Percentiles rank a stretch among this genome's conserved stretches.
Evolutionary conservation across 192 early-diverging fungal genomes (phyloP).

Genomic region (Helicostylum pulchrum): DNA sequence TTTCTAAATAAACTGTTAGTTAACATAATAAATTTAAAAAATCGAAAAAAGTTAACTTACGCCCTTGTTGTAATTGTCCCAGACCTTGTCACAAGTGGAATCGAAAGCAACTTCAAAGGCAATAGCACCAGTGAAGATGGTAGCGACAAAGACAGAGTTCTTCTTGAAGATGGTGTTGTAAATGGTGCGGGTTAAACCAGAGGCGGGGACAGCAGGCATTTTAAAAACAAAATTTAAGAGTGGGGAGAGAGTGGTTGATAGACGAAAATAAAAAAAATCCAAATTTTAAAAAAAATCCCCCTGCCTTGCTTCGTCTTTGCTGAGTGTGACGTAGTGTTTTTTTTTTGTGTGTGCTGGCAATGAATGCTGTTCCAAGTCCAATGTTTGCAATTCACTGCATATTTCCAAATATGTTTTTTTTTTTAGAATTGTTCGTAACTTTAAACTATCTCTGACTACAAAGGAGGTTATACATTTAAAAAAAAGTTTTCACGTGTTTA

Average conservation of each 20-base stretch:
- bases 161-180: slow-evolving; percentile 68
- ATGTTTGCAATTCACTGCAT: no score
- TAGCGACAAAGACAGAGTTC: slow-evolving; percentile 66
- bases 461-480: no score
- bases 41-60: slow-evolving; percentile 48
- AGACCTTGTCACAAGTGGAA: slow-evolving; percentile 53
- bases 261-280: no score
- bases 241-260: slow-evolving; percentile 8
- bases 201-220: slow-evolving; percentile 25
- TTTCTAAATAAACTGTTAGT: slow-evolving; percentile 42
- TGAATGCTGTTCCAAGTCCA: no score
- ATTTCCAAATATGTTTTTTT: no score
- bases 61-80: slow-evolving; percentile 73
- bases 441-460: no score
- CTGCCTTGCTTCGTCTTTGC: no score
- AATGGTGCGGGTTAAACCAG: slow-evolving; percentile 36
- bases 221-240: not conserved
- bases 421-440: no score
- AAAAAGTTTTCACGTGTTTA: no score
- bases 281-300: no score
- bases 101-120: slow-evolving; percentile 74
- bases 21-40: slow-evolving; percentile 10
- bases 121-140: slow-evolving; percentile 69
- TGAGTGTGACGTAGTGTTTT: no score
- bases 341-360: no score